Conservation (phyloP, 169 alveolate genomes). For the Plasmodium gonderi region DNA sequence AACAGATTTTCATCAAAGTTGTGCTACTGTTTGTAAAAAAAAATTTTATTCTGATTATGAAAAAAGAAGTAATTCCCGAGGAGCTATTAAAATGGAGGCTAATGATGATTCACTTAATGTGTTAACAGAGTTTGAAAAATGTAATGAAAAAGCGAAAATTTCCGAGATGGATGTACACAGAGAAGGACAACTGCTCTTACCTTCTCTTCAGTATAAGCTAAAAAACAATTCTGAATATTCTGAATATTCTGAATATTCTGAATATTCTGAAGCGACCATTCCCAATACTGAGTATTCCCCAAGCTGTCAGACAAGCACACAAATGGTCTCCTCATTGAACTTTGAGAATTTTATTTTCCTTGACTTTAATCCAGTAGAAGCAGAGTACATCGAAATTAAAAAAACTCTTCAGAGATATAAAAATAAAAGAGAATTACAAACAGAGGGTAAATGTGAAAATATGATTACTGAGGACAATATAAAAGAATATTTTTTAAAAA, state of each 20-base stretch:
- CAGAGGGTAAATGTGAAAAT: background rate
- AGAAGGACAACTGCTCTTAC: no score
- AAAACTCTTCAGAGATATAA: background rate
- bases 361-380: slow-evolving; percentile 26
- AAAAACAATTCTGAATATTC: no score
- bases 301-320: background rate
- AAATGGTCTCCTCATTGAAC: background rate
- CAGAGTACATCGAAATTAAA: slow-evolving; percentile 24
- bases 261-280: no score
- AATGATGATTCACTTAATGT: background rate
- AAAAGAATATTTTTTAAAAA: background rate
- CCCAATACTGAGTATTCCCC: no score
- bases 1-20: background rate
- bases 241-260: no score
- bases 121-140: background rate
- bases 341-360: slow-evolving; percentile 19
- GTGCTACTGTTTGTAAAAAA: background rate
- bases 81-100: background rate
- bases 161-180: background rate
- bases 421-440: background rate
- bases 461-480: background rate
- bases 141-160: background rate
- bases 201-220: no score
- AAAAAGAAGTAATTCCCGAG: background rate
- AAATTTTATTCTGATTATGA: background rate